Evolutionary conservation across 2,329 filamentous ascomycete genomes (phyloP).

Genomic region (Penicillium sclerotiorum): DNA sequence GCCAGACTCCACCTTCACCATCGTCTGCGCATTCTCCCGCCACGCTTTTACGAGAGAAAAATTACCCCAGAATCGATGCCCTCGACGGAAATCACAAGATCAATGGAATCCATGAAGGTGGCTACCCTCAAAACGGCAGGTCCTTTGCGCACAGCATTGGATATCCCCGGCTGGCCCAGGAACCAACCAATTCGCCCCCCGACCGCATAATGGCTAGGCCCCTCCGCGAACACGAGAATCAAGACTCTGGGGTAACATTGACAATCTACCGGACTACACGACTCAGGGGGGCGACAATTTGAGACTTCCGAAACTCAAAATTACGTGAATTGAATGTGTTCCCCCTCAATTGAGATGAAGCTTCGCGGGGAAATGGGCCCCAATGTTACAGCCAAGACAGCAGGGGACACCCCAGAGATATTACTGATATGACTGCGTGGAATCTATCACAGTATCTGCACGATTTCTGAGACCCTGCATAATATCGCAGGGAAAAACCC

Average conservation of each 20-base stretch:
- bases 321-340: not conserved
- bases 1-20: conserved; percentile 22
- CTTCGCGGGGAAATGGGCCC: conserved; percentile 16
- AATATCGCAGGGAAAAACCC: no score
- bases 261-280: not conserved
- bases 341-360: not conserved
- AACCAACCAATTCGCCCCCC: not conserved
- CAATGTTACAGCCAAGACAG: conserved; percentile 16
- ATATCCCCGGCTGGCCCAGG: not conserved
- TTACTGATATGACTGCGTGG: not conserved
- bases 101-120: not conserved
- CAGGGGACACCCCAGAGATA: not conserved
- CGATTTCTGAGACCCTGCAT: no score
- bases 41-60: conserved; percentile 27
- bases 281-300: not conserved
- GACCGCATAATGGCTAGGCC: no score
- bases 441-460: not conserved
- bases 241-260: conserved; percentile 7
- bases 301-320: conserved; percentile 4
- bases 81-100: not conserved
- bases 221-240: not conserved
- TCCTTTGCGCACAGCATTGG: not conserved
- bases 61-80: conserved; percentile 26
- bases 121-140: not conserved
- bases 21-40: conserved; percentile 5